Evolutionary conservation across 305 asterid species (phyloP), one percentile per base, ranked within the genome.

Genomic region (Fraxinus sp.): DNA sequence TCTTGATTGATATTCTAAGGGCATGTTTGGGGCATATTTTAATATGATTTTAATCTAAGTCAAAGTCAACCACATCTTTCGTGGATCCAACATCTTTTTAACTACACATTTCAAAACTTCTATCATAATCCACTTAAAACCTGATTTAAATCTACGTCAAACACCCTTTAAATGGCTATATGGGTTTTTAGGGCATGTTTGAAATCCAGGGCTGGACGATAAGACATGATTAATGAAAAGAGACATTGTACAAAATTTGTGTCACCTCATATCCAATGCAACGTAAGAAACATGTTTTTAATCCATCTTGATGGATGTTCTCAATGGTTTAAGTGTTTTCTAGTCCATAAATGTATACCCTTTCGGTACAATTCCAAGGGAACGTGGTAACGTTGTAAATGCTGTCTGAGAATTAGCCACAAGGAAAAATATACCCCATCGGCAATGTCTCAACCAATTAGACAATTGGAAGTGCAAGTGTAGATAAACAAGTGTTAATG

Each of bases 361-460:
- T 16, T 35, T 6, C 16, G 18, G 77, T 72, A 68, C 6, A 70
- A 72, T 72, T 72, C 49, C 5, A 32, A 72, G 77, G 49, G 44
- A 20, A 35, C 49, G 20, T 35, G 26, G 9, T 32, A 32, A 32
- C 35, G 35, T 32, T n/a, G 28, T n/a, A 72, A 72, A 32, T 72
- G 68, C 28, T 77, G 74, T 78, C 52, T 52, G 28, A 55, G 49
- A 32, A 83, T 10, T 35, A 68, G 81, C 78, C 78, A 73, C 77
- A 59, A 57, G 52, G 46, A 30, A 77, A 59, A 78, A 74, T 36
- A 7, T 72, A 55, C 36, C 83, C 77, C 16, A 33, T 82, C 49
- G 57, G 77, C 86, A 24, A 55, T 79, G 85, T 83, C 71, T 18
- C 80, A n/a, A 18, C 55, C 71, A n/a, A 62, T 59, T 44, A 26